A percentile compares a stretch with the other conserved stretches of the same genome.
phyloP scores from a whole-genome alignment of 2,329 filamentous ascomycete genomes.

The Colletotrichum cordylinicola region DNA sequence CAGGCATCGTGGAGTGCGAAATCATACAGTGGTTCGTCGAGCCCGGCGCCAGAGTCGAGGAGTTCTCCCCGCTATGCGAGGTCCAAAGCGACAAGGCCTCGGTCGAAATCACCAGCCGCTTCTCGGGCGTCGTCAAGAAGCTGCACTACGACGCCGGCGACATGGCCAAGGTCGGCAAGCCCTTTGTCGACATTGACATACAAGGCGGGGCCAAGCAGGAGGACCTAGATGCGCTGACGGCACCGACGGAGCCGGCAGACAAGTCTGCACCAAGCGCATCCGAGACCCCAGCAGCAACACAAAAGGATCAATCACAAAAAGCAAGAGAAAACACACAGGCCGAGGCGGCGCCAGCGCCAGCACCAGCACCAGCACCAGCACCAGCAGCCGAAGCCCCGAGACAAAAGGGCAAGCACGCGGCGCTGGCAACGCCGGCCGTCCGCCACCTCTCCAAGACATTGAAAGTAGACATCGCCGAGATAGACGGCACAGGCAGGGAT shows the following conservation, averaged over 20 bases:
- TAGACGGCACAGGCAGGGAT: slow-evolving; percentile 87
- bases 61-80: slow-evolving; percentile 97
- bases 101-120: slow-evolving; percentile 92
- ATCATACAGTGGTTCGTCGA: slow-evolving; percentile 99
- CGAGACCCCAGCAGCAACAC: slow-evolving; percentile 11
- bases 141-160: slow-evolving; percentile 95
- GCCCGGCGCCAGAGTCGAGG: slow-evolving; percentile 92
- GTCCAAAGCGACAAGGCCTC: slow-evolving; percentile 97
- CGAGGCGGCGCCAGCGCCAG: background rate
- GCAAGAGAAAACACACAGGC: slow-evolving; percentile 6
- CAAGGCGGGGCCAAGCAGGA: slow-evolving; percentile 74
- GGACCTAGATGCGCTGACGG: slow-evolving; percentile 46
- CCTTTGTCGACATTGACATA: slow-evolving; percentile 94
- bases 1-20: slow-evolving; percentile 97
- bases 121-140: slow-evolving; percentile 94
- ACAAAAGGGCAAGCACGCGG: slow-evolving; percentile 68
- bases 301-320: background rate
- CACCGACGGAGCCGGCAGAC: slow-evolving; percentile 12
- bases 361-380: background rate
- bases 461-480: slow-evolving; percentile 76
- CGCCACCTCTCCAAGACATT: slow-evolving; percentile 85
- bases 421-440: slow-evolving; percentile 89
- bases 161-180: slow-evolving; percentile 94
- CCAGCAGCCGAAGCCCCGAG: slow-evolving; percentile 26
- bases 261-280: slow-evolving; percentile 28